Evolutionary conservation across 495 filamentous ascomycete species (phyloP), one percentile per base, ranked within the genome.

Genomic region (Podospora sp.): DNA sequence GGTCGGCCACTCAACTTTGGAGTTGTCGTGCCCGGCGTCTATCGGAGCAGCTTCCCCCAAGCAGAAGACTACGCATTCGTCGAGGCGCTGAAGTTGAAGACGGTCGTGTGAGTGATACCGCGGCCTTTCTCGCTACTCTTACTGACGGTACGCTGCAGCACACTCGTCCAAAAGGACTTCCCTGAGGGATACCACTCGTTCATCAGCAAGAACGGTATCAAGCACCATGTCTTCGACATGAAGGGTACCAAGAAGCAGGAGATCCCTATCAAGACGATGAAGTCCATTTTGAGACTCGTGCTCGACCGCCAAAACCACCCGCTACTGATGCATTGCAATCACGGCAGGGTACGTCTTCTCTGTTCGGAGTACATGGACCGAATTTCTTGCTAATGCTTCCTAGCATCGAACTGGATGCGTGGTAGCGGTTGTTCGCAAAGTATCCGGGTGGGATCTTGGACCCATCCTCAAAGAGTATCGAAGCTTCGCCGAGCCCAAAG

Each of bases 371-470:
- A 21, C 22, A 14, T 46, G 60, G 12, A 2, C 18, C 12, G n/a
- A 22, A 16, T 68, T n/a, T 72, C 78, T 66, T 26, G 18, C 35
- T 50, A n/a, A 18, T 0, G 29, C 36, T 18, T 22, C n/a, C 21
- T 65, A 91, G 86, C 92, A 96, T 71, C 90, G 92, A 24, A 96
- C 92, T 29, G 92, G 92, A 46, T 95, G 92, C 71, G 87, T 92
- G 11, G 83, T 92, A 51, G 92, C 83, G 21, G 86, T 88, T 63
- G 81, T 95, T 40, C 87, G 92, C 40, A 90, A 89, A 71, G 69
- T 87, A 12, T 78, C 83, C 40, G 87, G 87, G 2, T 90, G 89
- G 88, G 76, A 83, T 8, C 65, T 86, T 3, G 69, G 79, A 2
- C 77, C 79, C 33, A 85, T 89, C 61, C 72, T 92, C 40, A 73